Base-by-base conservation (phyloP, 106 monocot genomes). In the Platanthera guangdongensis region DNA sequence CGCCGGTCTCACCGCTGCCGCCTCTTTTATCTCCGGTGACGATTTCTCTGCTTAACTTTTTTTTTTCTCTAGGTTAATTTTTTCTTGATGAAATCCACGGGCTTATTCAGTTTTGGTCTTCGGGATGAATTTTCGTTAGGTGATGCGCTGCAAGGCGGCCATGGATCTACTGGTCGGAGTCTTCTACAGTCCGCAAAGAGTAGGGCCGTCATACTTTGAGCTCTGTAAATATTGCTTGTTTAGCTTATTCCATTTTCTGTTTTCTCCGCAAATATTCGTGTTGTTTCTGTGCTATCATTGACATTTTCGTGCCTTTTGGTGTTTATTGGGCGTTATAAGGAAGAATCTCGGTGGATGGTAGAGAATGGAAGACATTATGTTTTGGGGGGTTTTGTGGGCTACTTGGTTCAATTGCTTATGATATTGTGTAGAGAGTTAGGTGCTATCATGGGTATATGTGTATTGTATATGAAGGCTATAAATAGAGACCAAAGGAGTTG, bases 161-260 rank as follows among this genome's bases (percentile, higher is more conserved):
- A 15, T 7, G 59, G 75, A 75, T 75, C 75, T 75, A n/a, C 47
- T 45, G 75, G 75, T 46, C 75, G 75, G 39, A 75, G 13, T 60
- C 75, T 75, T 32, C 75, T 75, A 16, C 75, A 75, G 59, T 46
- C 59, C 4, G 21, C 6, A 54, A 57, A 75, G 18, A 32, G 75
- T 75, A 75, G 7, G 45, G 30, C 39, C 39, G 32, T 67, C 13
- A 4, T 39, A 1, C 9, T 67, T 22, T 67, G 30, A 67, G 3
- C 13, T 32, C 12, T 67, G 30, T 11, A 67, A 39, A 9, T 1
- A n/a, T 14, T 71, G 16, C 4, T 72, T 72, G 8, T 48, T 50
- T 2, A 5, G 10, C 14, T 71, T 71, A 2, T 48, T 15, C 3
- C 8, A 39, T 39, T 39, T 39, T 39, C 39, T 39, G 39, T 39